These are phyloP conservation scores for Trypanosoma theileri DNA, from an alignment of 208 protist genomes.

Conservation along the genomic window DNA sequence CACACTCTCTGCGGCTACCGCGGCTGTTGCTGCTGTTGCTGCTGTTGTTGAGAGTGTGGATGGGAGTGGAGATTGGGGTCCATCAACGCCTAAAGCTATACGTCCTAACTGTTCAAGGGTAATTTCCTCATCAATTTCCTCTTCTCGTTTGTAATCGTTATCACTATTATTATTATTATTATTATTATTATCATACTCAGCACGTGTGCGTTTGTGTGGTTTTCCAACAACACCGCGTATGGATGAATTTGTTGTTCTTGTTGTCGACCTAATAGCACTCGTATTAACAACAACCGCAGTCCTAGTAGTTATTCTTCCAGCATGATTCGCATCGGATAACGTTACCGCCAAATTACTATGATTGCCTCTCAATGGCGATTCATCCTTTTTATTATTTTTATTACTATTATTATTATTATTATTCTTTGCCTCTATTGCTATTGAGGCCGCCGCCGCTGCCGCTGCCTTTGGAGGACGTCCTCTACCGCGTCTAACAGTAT, in stretches of 20 bases:
- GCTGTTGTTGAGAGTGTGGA: neutral
- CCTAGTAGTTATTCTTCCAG: no score
- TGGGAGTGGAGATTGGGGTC: neutral
- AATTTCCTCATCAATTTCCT: constrained; percentile 3
- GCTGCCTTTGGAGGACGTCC: neutral
- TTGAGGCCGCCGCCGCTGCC: neutral
- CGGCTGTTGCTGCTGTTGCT: neutral
- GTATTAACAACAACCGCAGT: no score
- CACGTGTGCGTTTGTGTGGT: constrained; percentile 16
- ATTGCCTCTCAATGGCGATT: no score
- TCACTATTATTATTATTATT: neutral
- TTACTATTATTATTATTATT: neutral
- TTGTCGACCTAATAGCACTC: no score
- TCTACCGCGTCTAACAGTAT: no score
- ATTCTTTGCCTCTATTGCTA: neutral
- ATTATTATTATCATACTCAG: neutral
- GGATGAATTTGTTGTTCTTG: no score
- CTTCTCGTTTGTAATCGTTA: neutral
- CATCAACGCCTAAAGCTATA: no score
- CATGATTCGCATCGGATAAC: no score
- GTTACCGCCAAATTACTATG: no score
- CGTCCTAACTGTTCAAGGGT: constrained; percentile 15
- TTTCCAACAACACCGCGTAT: neutral
- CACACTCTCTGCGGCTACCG: neutral
- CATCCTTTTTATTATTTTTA: no score